Percentiles rank a stretch among this genome's conserved stretches.
Conservation (phyloP, 306 rosid species). For the Senna tora region DNA sequence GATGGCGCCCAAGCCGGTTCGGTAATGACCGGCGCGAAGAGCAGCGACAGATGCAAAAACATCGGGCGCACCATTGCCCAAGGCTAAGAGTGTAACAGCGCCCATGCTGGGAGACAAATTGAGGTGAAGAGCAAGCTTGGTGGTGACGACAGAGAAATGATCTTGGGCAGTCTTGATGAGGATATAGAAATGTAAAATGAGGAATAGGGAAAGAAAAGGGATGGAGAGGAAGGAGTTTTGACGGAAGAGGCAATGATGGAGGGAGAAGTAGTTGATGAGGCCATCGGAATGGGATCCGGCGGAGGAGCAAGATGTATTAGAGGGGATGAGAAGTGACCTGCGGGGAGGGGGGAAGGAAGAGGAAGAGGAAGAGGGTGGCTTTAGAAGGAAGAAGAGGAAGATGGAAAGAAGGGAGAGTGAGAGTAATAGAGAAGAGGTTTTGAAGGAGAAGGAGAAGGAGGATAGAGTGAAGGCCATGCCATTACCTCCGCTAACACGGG, state of each 20-base stretch:
- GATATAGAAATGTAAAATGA: slow-evolving; percentile 76
- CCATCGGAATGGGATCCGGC: slow-evolving; percentile 46
- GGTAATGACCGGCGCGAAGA: slow-evolving; percentile 73
- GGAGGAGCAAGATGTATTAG: slow-evolving; percentile 40
- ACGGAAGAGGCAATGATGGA: slow-evolving; percentile 53
- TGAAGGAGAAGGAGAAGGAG: slow-evolving; percentile 31
- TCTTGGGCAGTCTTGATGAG: slow-evolving; percentile 90
- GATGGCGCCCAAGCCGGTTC: slow-evolving; percentile 89
- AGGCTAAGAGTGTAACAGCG: slow-evolving; percentile 84
- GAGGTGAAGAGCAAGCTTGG: slow-evolving; percentile 74
- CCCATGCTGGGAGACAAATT: slow-evolving; percentile 80
- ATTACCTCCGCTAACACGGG: slow-evolving; percentile 35
- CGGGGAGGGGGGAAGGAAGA: slow-evolving; percentile 10
- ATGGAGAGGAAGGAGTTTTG: slow-evolving; percentile 48
- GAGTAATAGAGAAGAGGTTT: slow-evolving; percentile 22
- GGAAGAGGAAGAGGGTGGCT: slow-evolving; percentile 28
- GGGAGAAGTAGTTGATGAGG: slow-evolving; percentile 57
- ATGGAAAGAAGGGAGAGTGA: slow-evolving; percentile 36
- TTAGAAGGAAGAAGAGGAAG: slow-evolving; percentile 51
- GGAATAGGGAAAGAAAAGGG: slow-evolving; percentile 58
- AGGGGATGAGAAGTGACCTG: slow-evolving; percentile 53
- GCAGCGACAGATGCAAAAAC: slow-evolving; percentile 88
- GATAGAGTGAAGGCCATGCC: slow-evolving; percentile 69
- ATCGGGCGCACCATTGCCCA: slow-evolving; percentile 96
- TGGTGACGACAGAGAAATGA: slow-evolving; percentile 81